phyloP scores from a whole-genome alignment of 2,329 filamentous ascomycete species.

The Lachnellula subtilissima region DNA sequence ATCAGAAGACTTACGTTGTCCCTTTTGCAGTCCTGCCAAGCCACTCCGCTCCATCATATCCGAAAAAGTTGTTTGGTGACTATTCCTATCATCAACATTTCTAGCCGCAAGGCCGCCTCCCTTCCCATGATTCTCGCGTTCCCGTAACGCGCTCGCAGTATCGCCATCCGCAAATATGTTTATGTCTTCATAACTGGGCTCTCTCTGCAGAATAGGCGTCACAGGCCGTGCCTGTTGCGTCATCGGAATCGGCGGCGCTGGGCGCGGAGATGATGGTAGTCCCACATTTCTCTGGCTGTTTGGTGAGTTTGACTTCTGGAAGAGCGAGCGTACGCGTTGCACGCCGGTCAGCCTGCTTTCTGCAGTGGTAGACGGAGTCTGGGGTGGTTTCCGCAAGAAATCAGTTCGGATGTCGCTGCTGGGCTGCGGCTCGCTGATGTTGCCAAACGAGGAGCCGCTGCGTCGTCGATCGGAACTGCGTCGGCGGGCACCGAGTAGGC shows the following conservation, averaged over 20 bases:
- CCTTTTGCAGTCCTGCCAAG: slow-evolving; percentile 33
- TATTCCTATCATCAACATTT: slow-evolving; percentile 9
- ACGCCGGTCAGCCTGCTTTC: slow-evolving; percentile 10
- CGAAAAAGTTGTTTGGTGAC: slow-evolving; percentile 43
- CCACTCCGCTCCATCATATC: slow-evolving; percentile 47
- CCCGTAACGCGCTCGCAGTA: slow-evolving; percentile 33
- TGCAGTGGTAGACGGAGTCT: slow-evolving; percentile 18
- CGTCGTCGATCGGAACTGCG: slow-evolving; percentile 24
- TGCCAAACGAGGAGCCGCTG: slow-evolving; percentile 41
- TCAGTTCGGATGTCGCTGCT: slow-evolving; percentile 44
- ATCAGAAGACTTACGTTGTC: slow-evolving; percentile 25
- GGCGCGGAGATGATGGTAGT: neutral
- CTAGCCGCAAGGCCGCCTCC: neutral
- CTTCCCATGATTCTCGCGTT: slow-evolving; percentile 2
- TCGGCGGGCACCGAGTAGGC: slow-evolving; percentile 30
- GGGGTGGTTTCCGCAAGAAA: slow-evolving; percentile 42
- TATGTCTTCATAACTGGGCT: slow-evolving; percentile 46
- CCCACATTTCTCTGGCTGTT: neutral
- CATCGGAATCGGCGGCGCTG: slow-evolving; percentile 12
- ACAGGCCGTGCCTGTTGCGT: slow-evolving; percentile 13
- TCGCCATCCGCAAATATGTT: slow-evolving; percentile 48
- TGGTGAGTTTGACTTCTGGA: slow-evolving; percentile 19
- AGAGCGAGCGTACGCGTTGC: slow-evolving; percentile 24
- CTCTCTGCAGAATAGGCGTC: slow-evolving; percentile 36
- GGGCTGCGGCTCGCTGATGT: slow-evolving; percentile 49